Conservation (phyloP, 345 rosid genomes). For the Angophora floribunda region DNA sequence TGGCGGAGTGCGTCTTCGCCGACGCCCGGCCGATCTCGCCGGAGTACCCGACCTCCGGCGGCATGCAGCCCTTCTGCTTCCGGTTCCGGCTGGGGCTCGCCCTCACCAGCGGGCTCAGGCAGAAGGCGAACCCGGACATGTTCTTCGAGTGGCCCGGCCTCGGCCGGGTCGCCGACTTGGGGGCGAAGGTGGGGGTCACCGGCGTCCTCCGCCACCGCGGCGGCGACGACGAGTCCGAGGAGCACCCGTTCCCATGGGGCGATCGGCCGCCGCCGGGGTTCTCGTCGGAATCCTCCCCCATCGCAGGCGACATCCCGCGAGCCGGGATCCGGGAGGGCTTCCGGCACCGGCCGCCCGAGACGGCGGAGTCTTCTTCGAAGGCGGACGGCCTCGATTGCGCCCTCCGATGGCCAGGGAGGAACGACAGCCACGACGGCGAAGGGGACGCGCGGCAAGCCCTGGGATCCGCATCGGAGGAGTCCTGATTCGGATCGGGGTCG, state of each 20-base stretch:
- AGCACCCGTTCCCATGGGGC: conserved; percentile 18
- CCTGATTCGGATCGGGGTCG: conserved; percentile 26
- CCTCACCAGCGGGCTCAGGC: conserved; percentile 88
- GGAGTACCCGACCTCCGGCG: conserved; percentile 32
- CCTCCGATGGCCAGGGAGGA: conserved; percentile 32
- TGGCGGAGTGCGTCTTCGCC: conserved; percentile 46
- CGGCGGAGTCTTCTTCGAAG: conserved; percentile 17
- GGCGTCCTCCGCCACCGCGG: conserved; percentile 28
- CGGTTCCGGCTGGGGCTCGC: conserved; percentile 65
- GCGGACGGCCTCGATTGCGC: conserved; percentile 12
- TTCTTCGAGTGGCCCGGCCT: neutral
- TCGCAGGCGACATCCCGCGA: conserved; percentile 82
- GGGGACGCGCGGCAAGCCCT: conserved; percentile 6
- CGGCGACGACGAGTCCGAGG: conserved; percentile 6
- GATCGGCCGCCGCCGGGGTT: conserved; percentile 12
- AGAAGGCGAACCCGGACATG: conserved; percentile 20
- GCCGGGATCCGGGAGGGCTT: conserved; percentile 5
- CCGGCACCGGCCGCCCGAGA: conserved; percentile 12
- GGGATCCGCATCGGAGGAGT: neutral
- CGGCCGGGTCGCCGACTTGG: neutral
- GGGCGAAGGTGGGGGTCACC: conserved; percentile 13
- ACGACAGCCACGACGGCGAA: conserved; percentile 48
- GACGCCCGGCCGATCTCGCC: conserved; percentile 35
- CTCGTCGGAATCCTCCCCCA: conserved; percentile 16
- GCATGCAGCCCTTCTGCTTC: conserved; percentile 19